Conservation (phyloP, 2,329 filamentous ascomycete species). For the Mariannaea elegans region DNA sequence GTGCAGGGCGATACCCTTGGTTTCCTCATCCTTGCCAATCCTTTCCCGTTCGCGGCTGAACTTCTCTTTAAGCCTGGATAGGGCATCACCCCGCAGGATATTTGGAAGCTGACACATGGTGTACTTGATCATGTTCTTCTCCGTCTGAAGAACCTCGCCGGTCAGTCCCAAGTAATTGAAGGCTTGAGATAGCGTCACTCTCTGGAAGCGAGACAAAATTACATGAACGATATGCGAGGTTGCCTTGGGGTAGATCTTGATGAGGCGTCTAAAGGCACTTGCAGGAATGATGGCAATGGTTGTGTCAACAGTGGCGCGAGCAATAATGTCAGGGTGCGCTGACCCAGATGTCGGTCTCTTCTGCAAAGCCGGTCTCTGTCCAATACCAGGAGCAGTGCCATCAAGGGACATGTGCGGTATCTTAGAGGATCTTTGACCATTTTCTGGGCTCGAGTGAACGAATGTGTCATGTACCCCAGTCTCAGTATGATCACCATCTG, state of each 20-base stretch:
- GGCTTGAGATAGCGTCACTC: slow-evolving; percentile 93
- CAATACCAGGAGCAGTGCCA: slow-evolving; percentile 42
- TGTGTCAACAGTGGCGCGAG: slow-evolving; percentile 93
- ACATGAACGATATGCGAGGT: slow-evolving; percentile 98
- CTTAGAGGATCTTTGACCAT: slow-evolving; percentile 48
- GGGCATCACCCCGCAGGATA: slow-evolving; percentile 82
- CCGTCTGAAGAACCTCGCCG: slow-evolving; percentile 89
- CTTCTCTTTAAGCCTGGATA: slow-evolving; percentile 90
- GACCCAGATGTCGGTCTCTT: slow-evolving; percentile 70
- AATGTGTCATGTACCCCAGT: slow-evolving; percentile 28
- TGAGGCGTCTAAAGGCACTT: slow-evolving; percentile 91
- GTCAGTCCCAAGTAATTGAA: slow-evolving; percentile 94
- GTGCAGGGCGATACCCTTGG: slow-evolving; percentile 93
- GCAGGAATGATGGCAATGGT: slow-evolving; percentile 98
- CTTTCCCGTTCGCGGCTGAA: slow-evolving; percentile 87
- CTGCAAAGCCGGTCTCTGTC: slow-evolving; percentile 50
- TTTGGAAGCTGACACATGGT: slow-evolving; percentile 93
- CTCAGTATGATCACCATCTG: slow-evolving; percentile 31
- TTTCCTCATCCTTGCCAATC: slow-evolving; percentile 78
- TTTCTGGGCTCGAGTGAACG: slow-evolving; percentile 20
- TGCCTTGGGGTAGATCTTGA: slow-evolving; percentile 93
- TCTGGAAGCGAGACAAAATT: slow-evolving; percentile 90
- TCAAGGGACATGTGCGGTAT: slow-evolving; percentile 83
- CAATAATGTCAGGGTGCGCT: slow-evolving; percentile 95
- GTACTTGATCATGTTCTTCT: slow-evolving; percentile 92